These are phyloP conservation scores for Calonectria honghensis DNA, from an alignment of 2,329 filamentous ascomycete species.

Conservation along the genomic window DNA sequence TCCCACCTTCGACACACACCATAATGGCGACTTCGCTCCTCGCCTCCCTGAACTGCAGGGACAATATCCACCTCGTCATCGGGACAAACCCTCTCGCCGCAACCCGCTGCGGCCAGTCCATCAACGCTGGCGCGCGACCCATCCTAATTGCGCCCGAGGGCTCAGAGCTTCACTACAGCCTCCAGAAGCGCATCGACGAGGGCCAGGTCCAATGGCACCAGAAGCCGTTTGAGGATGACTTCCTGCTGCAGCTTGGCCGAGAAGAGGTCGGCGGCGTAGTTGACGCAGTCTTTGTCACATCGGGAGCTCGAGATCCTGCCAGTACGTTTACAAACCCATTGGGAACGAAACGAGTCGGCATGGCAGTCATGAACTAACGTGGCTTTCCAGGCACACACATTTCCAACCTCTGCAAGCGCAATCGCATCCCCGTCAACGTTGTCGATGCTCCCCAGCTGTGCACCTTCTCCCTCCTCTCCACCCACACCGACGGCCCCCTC, in stretches of 20 bases:
- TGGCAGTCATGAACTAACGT: constrained; percentile 1
- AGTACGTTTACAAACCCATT: constrained; percentile 53
- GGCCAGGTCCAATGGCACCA: constrained; percentile 80
- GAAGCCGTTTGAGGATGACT: constrained; percentile 80
- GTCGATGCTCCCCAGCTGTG: constrained; percentile 90
- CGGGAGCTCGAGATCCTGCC: constrained; percentile 66
- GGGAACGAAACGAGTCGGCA: neutral
- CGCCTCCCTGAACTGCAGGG: constrained; percentile 81
- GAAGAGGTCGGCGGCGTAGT: constrained; percentile 85
- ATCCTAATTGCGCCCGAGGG: constrained; percentile 84
- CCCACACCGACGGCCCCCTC: constrained; percentile 90
- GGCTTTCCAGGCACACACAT: constrained; percentile 76
- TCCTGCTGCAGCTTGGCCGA: constrained; percentile 86
- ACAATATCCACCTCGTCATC: constrained; percentile 87
- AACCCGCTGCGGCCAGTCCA: constrained; percentile 85
- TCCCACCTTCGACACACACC: neutral
- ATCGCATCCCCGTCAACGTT: constrained; percentile 95
- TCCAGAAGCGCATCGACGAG: constrained; percentile 79
- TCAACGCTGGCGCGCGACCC: constrained; percentile 88
- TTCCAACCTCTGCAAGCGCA: constrained; percentile 82
- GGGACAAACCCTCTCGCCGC: constrained; percentile 92
- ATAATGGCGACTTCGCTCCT: constrained; percentile 72
- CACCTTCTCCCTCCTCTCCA: constrained; percentile 92
- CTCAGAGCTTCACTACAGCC: constrained; percentile 73
- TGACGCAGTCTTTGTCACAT: constrained; percentile 93